Evolutionary conservation across 1,284 basidiomycete genomes (phyloP).

Genomic region (Inonotus hispidus): DNA sequence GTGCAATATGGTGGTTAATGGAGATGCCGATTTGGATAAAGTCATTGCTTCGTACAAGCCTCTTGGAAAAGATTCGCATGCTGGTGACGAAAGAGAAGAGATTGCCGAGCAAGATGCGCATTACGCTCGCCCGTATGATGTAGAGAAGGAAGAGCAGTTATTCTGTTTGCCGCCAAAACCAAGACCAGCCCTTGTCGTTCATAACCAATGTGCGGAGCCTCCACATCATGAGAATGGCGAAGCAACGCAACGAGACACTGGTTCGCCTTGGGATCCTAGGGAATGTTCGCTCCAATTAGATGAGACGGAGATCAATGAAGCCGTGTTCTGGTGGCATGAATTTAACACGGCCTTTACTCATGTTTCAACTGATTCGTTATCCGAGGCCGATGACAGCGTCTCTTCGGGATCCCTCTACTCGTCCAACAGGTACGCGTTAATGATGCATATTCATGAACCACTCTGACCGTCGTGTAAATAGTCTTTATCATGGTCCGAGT

Average conservation of each 20-base stretch:
- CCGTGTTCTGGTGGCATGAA: constrained; percentile 9
- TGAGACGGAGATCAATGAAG: background rate
- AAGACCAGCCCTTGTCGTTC: too few relatives aligned
- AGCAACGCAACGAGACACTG: too few relatives aligned
- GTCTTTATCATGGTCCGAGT: background rate
- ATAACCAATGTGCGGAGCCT: too few relatives aligned
- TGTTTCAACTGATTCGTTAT: background rate
- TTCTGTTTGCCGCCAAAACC: background rate
- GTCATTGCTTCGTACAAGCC: constrained; percentile 15
- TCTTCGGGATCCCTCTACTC: background rate
- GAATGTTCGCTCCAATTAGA: background rate
- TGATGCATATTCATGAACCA: background rate
- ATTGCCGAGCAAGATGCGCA: background rate
- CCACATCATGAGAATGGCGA: too few relatives aligned
- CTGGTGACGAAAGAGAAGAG: background rate
- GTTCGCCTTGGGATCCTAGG: background rate
- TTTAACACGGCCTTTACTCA: background rate
- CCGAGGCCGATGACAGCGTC: background rate
- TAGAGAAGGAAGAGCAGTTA: background rate
- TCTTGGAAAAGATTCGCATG: background rate
- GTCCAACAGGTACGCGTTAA: background rate
- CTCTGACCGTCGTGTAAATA: background rate
- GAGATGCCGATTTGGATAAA: constrained; percentile 7
- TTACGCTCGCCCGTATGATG: background rate
- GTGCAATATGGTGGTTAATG: constrained; percentile 9